Conservation (phyloP, 768 basidiomycete species). For the Goffeauzyma gilvescens region DNA sequence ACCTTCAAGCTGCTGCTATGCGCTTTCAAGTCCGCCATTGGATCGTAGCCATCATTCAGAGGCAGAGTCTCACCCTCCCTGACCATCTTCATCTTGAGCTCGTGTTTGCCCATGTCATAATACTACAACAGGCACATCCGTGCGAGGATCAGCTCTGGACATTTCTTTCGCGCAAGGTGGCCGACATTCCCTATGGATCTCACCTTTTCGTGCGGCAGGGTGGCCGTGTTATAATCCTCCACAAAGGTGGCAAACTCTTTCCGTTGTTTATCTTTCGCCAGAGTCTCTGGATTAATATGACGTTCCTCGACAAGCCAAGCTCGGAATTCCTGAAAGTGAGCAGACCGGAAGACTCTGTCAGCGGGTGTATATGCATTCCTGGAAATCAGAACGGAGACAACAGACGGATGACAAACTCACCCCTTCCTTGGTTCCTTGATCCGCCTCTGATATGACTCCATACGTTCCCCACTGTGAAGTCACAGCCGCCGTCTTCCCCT, state of each 20-base stretch:
- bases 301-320: slow-evolving; percentile 87
- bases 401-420: slow-evolving; percentile 8
- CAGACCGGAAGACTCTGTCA: background rate
- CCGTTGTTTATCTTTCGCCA: slow-evolving; percentile 64
- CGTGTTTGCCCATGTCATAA: slow-evolving; percentile 73
- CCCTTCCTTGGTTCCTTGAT: slow-evolving; percentile 57
- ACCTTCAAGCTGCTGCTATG: slow-evolving; percentile 55
- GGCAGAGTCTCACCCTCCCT: slow-evolving; percentile 68
- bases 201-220: slow-evolving; percentile 71
- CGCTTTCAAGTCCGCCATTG: slow-evolving; percentile 64
- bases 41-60: slow-evolving; percentile 52
- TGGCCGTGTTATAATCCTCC: slow-evolving; percentile 40
- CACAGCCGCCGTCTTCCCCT: slow-evolving; percentile 36
- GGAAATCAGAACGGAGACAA: background rate
- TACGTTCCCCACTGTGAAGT: slow-evolving; percentile 74
- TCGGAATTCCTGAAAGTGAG: slow-evolving; percentile 47
- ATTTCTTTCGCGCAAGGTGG: background rate
- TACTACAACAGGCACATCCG: slow-evolving; percentile 34
- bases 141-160: background rate
- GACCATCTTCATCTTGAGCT: slow-evolving; percentile 62
- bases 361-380: background rate
- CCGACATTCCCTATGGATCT: background rate
- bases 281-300: slow-evolving; percentile 71
- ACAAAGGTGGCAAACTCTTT: slow-evolving; percentile 68
- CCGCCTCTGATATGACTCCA: slow-evolving; percentile 64